phyloP scores from a whole-genome alignment of 805 yeast species.

The Sugiyamaella boreocaroliniensis region DNA sequence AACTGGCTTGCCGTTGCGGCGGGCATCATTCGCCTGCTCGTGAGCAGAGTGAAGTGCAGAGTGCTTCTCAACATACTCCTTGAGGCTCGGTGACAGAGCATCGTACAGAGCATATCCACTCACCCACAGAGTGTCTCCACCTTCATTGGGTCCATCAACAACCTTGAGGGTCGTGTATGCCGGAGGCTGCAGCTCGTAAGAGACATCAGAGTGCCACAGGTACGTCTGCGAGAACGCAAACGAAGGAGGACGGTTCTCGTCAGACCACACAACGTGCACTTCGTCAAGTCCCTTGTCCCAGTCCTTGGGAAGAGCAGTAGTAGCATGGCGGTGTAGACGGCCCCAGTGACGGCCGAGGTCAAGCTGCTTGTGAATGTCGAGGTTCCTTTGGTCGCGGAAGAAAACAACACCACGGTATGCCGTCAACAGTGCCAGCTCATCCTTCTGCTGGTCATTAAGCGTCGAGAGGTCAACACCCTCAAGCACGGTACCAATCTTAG shows the following conservation, averaged over 20 bases:
- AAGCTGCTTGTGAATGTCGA: conserved; percentile 53
- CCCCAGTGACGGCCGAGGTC: conserved; percentile 66
- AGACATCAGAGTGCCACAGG: conserved; percentile 65
- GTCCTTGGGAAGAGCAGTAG: conserved; percentile 34
- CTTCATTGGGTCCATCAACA: conserved; percentile 47
- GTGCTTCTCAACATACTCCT: conserved; percentile 37
- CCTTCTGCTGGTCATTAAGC: conserved; percentile 38
- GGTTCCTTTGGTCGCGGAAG: conserved; percentile 45
- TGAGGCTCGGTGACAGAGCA: conserved; percentile 43
- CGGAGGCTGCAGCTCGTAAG: conserved; percentile 71
- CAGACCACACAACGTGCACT: conserved; percentile 28
- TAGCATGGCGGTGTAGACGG: conserved; percentile 46
- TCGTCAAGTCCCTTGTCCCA: conserved; percentile 44
- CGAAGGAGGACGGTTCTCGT: conserved; percentile 22
- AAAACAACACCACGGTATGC: conserved; percentile 46
- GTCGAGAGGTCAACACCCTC: conserved; percentile 41
- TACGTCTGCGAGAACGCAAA: conserved; percentile 26
- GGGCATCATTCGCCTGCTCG: conserved; percentile 24
- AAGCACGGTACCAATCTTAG: conserved; percentile 64
- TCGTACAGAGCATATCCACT: conserved; percentile 49
- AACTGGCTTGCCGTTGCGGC: conserved; percentile 50
- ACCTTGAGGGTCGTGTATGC: conserved; percentile 60
- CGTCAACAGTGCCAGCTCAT: conserved; percentile 42
- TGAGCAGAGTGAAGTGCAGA: conserved; percentile 21
- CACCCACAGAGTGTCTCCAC: conserved; percentile 50